Evolutionary conservation across 1,284 basidiomycete species (phyloP), one percentile per base, ranked within the genome.

Genomic region (Marasmius fiardii): DNA sequence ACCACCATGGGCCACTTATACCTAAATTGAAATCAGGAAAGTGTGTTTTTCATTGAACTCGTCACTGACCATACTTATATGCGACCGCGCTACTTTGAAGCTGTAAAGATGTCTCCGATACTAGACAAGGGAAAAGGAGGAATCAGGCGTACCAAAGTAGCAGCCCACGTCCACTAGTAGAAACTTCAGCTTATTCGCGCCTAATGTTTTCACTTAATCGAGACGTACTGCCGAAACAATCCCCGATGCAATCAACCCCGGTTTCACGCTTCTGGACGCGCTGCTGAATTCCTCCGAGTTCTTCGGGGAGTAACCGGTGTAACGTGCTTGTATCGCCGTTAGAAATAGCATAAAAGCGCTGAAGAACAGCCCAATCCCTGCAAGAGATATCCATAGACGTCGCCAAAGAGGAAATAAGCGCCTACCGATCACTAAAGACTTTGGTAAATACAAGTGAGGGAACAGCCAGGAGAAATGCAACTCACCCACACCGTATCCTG

Each of bases 211-310:
- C 26, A 54, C 24, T 34, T 4, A 31, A 24, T 26, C 18, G 14
- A 18, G 8, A 51, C 58, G n/a, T 34, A 61, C 60, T 10, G 89
- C 86, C 20, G 85, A 87, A 18, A 95, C 92, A 59, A 96, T 94
- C 6, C 93, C 93, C 10, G 91, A 84, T 0, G 93, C 94, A 57
- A 96, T 94, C 43, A 97, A 76, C 6, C 93, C 94, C 1, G 94
- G 92, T 63, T 94, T 94, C 50, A 94, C 82, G 58, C 85, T 89
- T 33, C 87, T 75, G 3, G 87, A 90, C 2, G 93, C 93, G 54
- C 85, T 89, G 61, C 85, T 90, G 70, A 94, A 95, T 68, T 95
- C 93, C 65, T 89, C 86, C 6, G 84, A 81, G 60, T 77, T 83
- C 58, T 81, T 82, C 18, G 87, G 87, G 3, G 86, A 88, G 68